These are phyloP conservation scores for Trichoderma arundinaceum DNA, from an alignment of 2,329 filamentous ascomycete genomes.

Conservation along the genomic window DNA sequence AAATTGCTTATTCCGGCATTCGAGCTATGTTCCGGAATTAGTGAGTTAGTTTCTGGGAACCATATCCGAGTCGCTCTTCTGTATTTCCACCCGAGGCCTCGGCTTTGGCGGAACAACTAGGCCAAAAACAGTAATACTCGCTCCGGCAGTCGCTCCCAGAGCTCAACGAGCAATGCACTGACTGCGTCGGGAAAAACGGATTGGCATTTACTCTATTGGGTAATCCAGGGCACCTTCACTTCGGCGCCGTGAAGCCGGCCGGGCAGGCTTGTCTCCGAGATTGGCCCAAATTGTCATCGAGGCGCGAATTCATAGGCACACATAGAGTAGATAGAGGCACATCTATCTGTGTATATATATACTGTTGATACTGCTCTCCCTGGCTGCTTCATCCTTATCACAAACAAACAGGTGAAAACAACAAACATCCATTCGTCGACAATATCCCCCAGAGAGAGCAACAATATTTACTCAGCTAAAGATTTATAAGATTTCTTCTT, in stretches of 20 bases:
- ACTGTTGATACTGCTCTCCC: background rate
- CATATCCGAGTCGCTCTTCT: background rate
- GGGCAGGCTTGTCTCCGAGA: conserved; percentile 9
- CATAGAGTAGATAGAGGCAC: background rate
- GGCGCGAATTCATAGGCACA: background rate
- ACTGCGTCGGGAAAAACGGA: background rate
- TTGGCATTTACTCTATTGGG: background rate
- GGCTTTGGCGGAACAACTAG: background rate
- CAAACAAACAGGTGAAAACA: background rate
- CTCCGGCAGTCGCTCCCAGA: background rate
- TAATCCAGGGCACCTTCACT: background rate
- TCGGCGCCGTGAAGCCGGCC: background rate
- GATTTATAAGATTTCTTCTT: background rate
- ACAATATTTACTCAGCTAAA: no score
- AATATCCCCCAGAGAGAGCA: background rate
- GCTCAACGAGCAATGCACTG: background rate
- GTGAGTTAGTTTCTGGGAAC: background rate
- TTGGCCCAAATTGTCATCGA: background rate
- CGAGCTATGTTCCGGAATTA: background rate
- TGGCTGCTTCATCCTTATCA: background rate
- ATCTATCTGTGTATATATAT: background rate
- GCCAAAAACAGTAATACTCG: background rate
- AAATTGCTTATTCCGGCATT: no score
- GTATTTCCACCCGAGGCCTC: background rate
- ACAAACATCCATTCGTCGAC: background rate